phyloP scores from a whole-genome alignment of 768 basidiomycete genomes.

The Mycena indigotica region DNA sequence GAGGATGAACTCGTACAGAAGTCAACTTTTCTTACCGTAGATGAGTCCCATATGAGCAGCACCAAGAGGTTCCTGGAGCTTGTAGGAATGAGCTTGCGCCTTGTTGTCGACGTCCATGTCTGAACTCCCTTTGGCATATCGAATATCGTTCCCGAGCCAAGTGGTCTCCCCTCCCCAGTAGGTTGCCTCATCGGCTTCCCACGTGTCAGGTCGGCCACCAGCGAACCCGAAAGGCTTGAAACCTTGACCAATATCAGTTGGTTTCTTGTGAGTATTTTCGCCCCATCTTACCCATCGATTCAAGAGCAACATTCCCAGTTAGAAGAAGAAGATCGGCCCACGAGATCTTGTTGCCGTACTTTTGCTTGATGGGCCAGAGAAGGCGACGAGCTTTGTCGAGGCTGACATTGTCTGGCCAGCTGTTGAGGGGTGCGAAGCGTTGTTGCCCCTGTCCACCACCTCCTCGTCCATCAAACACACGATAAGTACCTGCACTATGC shows the following conservation, averaged over 20 bases:
- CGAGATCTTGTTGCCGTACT: slow-evolving; percentile 2
- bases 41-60: slow-evolving; percentile 4
- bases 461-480: not conserved
- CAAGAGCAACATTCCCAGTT: not conserved
- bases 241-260: no score
- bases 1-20: not conserved
- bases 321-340: slow-evolving; percentile 1
- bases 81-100: not conserved
- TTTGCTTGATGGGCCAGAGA: not conserved
- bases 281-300: no score
- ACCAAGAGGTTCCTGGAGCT: not conserved
- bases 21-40: not conserved
- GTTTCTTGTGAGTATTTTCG: no score
- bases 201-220: not conserved
- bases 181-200: not conserved
- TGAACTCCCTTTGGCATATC: not conserved
- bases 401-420: not conserved
- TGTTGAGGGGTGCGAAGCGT: slow-evolving; percentile 1
- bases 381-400: slow-evolving; percentile 3
- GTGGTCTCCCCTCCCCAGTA: slow-evolving; percentile 1
- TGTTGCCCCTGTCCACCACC: not conserved
- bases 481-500: not conserved
- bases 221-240: slow-evolving; percentile 1
- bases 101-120: not conserved
- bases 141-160: slow-evolving; percentile 1